Evolutionary conservation across 371 early-diverging fungal species (phyloP).

Genomic region (Rhizopus delemar): DNA sequence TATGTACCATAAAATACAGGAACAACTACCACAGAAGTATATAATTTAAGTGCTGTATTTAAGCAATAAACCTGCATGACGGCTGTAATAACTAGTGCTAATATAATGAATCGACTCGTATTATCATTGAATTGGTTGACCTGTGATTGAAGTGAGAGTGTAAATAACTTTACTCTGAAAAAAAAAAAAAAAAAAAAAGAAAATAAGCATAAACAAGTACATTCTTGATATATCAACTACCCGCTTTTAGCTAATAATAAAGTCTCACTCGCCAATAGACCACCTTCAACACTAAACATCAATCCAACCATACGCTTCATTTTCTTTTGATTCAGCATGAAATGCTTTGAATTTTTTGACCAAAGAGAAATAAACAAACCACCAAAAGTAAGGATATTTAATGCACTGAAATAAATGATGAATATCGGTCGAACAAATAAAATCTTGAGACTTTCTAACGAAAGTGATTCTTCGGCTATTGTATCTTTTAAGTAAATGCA

Average conservation of each 20-base stretch:
- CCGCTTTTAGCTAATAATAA: constrained; percentile 69
- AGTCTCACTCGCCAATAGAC: constrained; percentile 66
- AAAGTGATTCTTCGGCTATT: constrained; percentile 57
- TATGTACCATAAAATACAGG: constrained; percentile 75
- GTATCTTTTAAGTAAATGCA: not conserved
- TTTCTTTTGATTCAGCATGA: constrained; percentile 37
- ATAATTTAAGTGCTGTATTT: constrained; percentile 65
- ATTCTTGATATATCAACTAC: constrained; percentile 17
- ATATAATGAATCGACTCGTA: constrained; percentile 59
- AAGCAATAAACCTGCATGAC: constrained; percentile 71
- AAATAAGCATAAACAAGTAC: not conserved
- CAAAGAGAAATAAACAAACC: constrained; percentile 59
- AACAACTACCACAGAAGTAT: constrained; percentile 67
- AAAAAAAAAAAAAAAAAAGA: not conserved
- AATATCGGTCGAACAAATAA: constrained; percentile 62
- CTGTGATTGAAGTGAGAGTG: constrained; percentile 52
- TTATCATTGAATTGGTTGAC: constrained; percentile 65
- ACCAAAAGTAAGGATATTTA: constrained; percentile 57
- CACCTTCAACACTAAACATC: constrained; percentile 65
- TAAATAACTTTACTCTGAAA: constrained; percentile 58
- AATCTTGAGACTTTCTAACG: constrained; percentile 57
- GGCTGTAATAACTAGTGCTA: constrained; percentile 60
- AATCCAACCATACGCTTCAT: constrained; percentile 61
- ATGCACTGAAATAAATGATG: constrained; percentile 65
- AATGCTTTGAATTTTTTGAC: constrained; percentile 27